phyloP scores from a whole-genome alignment of 441 rosid genomes.

The Sinapis alba region DNA sequence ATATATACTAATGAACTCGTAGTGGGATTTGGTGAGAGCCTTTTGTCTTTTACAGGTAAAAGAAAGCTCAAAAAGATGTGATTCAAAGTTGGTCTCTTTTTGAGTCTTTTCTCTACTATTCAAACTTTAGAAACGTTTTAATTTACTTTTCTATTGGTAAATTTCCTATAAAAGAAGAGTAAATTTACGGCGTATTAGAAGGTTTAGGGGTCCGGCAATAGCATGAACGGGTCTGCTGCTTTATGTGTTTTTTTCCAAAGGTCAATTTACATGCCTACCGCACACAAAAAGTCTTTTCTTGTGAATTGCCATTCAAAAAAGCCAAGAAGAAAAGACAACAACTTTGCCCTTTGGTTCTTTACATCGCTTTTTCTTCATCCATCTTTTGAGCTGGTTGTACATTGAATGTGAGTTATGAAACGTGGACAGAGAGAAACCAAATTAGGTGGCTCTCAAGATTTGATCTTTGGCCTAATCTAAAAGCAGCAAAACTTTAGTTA shows the following conservation, averaged over 20 bases:
- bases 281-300: too few relatives aligned
- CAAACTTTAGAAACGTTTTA: conserved; percentile 15
- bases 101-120: neutral
- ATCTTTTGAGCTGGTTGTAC: conserved; percentile 13
- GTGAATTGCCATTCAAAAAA: too few relatives aligned
- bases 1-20: neutral
- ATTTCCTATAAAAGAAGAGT: neutral
- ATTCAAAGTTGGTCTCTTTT: neutral
- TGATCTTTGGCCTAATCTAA: conserved; percentile 10
- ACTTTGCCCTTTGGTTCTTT: conserved; percentile 13
- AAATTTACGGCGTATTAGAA: conserved; percentile 4
- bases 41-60: neutral
- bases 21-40: neutral
- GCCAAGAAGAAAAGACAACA: neutral
- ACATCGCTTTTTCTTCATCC: conserved; percentile 3
- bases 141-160: conserved; percentile 14
- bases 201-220: neutral
- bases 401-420: conserved; percentile 1
- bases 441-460: conserved; percentile 3
- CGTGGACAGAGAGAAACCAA: neutral
- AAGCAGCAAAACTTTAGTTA: neutral
- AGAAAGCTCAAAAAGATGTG: neutral
- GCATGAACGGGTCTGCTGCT: neutral
- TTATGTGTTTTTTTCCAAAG: neutral
- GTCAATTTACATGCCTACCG: neutral